phyloP scores from a whole-genome alignment of 768 basidiomycete genomes.

The Lanmaoa rubissima region DNA sequence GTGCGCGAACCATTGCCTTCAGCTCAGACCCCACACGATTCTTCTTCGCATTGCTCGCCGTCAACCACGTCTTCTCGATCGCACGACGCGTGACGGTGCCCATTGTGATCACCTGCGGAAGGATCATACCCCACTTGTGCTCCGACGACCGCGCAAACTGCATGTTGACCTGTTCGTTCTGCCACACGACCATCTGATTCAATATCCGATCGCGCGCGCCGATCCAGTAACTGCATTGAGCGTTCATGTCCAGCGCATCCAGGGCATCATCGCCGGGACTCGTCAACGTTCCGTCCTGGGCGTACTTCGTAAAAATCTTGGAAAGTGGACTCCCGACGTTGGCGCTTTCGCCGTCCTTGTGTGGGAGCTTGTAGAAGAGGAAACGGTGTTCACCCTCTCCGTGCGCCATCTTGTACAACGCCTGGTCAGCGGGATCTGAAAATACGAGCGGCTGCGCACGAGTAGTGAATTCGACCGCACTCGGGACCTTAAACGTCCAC shows the following conservation, averaged over 20 bases:
- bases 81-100: constrained; percentile 97
- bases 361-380: constrained; percentile 89
- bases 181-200: constrained; percentile 93
- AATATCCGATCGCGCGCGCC: constrained; percentile 87
- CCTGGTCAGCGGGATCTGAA: constrained; percentile 59
- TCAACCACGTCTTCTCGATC: constrained; percentile 97
- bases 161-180: constrained; percentile 49
- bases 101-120: constrained; percentile 98
- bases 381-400: constrained; percentile 43
- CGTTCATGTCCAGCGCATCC: constrained; percentile 87
- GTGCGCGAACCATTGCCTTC: constrained; percentile 96
- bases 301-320: constrained; percentile 86
- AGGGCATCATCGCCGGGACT: constrained; percentile 80
- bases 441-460: constrained; percentile 52
- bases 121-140: constrained; percentile 82
- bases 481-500: constrained; percentile 84
- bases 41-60: constrained; percentile 96
- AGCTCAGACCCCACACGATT: constrained; percentile 98
- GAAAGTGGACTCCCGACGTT: constrained; percentile 93
- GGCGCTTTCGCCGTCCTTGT: constrained; percentile 91
- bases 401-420: constrained; percentile 46
- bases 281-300: constrained; percentile 81
- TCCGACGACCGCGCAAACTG: constrained; percentile 41
- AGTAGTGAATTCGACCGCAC: constrained; percentile 41
- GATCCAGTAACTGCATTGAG: constrained; percentile 97